phyloP scores from a whole-genome alignment of 148 eudicot species.

The Vaccinium corymbosum region DNA sequence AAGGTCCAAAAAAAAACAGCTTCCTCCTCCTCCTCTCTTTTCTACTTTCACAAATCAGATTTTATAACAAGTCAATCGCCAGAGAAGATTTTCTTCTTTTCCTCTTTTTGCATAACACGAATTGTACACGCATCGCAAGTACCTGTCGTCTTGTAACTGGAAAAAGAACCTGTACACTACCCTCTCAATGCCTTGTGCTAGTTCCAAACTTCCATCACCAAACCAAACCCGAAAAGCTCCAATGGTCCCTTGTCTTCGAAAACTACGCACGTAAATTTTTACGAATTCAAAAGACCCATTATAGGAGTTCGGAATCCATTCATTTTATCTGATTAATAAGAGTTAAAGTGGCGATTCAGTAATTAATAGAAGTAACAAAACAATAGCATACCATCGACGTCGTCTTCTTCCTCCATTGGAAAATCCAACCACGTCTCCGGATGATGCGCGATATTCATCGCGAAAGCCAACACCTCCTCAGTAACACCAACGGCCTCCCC shows the following conservation, averaged over 20 bases:
- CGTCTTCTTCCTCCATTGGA: slow-evolving; percentile 73
- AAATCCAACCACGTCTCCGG: slow-evolving; percentile 97
- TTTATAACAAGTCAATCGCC: no score
- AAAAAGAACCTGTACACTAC: neutral
- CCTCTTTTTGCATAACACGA: no score
- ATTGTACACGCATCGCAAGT: no score
- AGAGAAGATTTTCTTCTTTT: no score
- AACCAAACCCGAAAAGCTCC: neutral
- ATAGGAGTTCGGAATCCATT: neutral
- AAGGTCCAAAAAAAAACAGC: no score
- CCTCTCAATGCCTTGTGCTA: neutral
- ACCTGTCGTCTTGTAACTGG: neutral
- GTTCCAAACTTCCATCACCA: neutral
- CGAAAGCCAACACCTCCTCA: slow-evolving; percentile 83
- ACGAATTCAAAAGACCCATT: no score
- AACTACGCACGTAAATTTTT: neutral
- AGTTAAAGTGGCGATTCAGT: neutral
- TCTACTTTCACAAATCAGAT: no score
- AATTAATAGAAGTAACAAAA: neutral
- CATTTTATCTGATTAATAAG: neutral
- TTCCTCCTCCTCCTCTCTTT: no score
- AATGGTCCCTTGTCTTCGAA: neutral
- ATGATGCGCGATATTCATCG: slow-evolving; percentile 81
- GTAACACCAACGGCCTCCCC: slow-evolving; percentile 56
- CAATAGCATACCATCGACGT: slow-evolving; percentile 46